Base-by-base conservation (phyloP, 2,329 filamentous ascomycete genomes). In the Penicillium sp. region DNA sequence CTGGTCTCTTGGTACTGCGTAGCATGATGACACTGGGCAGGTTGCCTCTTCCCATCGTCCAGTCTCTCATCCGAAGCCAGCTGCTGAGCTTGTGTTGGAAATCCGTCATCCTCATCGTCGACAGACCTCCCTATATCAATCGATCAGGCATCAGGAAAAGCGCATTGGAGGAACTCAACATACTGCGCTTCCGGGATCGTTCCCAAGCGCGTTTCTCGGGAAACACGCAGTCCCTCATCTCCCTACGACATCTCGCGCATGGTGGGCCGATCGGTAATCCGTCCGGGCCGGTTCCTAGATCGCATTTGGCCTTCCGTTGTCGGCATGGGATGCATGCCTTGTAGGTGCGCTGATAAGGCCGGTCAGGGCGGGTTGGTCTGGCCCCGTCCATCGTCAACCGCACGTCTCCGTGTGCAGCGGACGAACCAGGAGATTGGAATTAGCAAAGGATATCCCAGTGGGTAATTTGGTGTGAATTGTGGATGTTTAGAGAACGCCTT, bases 261-360 rank as follows among this genome's bases (percentile, higher is more conserved):
- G 74, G 67, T 35, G 67, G 67, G 9, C 66, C 66, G 44, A 64
- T 54, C 24, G 64, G 57, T 37, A 61, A 59, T 22, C 74, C 72
- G 47, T 68, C 69, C 45, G 69, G 54, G 3, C 67, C 69, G 9
- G 56, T 58, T 6, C 69, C 69, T 22, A 77, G 59, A 31, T 77
- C 74, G 52, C 75, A 78, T 61, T 75, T 77, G 41, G 75, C 73
- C 62, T 77, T 78, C 42, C 74, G 68, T 54, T 75, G 71, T 41
- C 75, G 74, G 55, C 75, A 78, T 47, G 74, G 71, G 47, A 77
- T 71, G 59, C 75, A 78, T 18, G 75, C 75, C 61, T 78, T 77
- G 70, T 78, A 78, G 29, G 75, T 74, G 50, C 75, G 74, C 61
- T 77, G 73, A 58, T 74, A 76, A 42, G 59, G 56, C 41, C 62